These are phyloP conservation scores for Cardamine occulta DNA, from an alignment of 345 rosid genomes.

Conservation along the genomic window DNA sequence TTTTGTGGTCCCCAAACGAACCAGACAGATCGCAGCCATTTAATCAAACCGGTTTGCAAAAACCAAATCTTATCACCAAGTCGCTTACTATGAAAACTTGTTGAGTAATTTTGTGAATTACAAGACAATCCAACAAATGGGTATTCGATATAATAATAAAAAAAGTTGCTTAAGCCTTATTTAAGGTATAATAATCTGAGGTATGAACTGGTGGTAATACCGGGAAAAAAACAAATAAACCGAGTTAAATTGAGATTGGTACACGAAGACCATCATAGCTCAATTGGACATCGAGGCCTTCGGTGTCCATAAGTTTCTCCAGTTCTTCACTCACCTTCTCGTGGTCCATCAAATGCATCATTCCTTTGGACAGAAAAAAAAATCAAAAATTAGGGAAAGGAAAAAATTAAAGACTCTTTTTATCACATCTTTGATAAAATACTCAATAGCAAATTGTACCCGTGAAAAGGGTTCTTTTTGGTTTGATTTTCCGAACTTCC, in stretches of 20 bases:
- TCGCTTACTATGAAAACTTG: neutral
- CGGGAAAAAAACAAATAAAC: neutral
- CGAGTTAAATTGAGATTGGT: slow-evolving; percentile 59
- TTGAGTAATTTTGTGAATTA: neutral
- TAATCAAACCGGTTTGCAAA: slow-evolving; percentile 24
- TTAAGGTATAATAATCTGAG: neutral
- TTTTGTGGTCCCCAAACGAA: slow-evolving; percentile 24
- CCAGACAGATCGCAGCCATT: neutral
- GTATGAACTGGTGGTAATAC: slow-evolving; percentile 4
- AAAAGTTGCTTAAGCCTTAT: neutral
- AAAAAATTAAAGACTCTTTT: neutral
- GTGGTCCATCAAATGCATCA: slow-evolving; percentile 98
- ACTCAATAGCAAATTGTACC: slow-evolving; percentile 49
- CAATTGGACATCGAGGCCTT: slow-evolving; percentile 73
- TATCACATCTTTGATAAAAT: neutral
- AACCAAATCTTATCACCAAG: slow-evolving; percentile 3
- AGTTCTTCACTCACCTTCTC: slow-evolving; percentile 69
- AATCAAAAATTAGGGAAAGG: slow-evolving; percentile 26
- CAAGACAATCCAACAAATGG: neutral
- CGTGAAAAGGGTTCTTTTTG: slow-evolving; percentile 83
- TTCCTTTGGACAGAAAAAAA: slow-evolving; percentile 49
- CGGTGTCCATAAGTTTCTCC: slow-evolving; percentile 58
- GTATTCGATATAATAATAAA: neutral
- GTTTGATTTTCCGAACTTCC: slow-evolving; percentile 82
- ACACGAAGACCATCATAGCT: slow-evolving; percentile 88